Percentiles rank a stretch among this genome's conserved stretches.
These are phyloP conservation scores for Metarhizium album DNA, from an alignment of 2,329 filamentous ascomycete species.

Conservation along the genomic window DNA sequence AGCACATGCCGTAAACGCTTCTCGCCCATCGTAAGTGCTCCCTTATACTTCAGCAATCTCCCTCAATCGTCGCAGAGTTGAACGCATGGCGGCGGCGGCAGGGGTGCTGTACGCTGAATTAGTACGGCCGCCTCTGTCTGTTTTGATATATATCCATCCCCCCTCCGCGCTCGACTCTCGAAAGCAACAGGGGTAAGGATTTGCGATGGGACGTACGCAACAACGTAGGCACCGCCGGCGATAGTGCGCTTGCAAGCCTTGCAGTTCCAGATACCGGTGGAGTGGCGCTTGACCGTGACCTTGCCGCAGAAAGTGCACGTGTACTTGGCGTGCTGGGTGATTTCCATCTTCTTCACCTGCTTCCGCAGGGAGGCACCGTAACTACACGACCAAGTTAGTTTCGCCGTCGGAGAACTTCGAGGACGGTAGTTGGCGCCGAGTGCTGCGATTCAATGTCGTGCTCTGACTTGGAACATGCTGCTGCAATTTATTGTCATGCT, in stretches of 20 bases:
- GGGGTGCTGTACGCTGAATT: slow-evolving; percentile 56
- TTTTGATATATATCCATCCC: not conserved
- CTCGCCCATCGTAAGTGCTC: slow-evolving; percentile 20
- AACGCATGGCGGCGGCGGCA: slow-evolving; percentile 87
- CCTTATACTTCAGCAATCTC: slow-evolving; percentile 91
- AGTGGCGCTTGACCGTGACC: slow-evolving; percentile 81
- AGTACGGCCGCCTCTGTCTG: not conserved
- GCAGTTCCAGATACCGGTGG: slow-evolving; percentile 96
- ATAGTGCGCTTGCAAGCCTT: slow-evolving; percentile 82
- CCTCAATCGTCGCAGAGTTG: slow-evolving; percentile 91
- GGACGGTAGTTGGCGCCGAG: not conserved
- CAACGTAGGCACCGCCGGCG: slow-evolving; percentile 71
- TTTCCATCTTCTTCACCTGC: slow-evolving; percentile 97
- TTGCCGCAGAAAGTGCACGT: slow-evolving; percentile 99
- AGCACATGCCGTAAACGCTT: slow-evolving; percentile 30
- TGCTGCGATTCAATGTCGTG: too few relatives aligned
- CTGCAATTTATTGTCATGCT: not conserved
- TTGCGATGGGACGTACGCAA: slow-evolving; percentile 64
- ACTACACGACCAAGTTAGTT: slow-evolving; percentile 34
- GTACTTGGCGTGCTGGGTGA: slow-evolving; percentile 95
- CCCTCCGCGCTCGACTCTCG: not conserved
- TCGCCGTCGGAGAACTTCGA: not conserved
- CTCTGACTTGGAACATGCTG: too few relatives aligned
- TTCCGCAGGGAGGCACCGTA: slow-evolving; percentile 99
- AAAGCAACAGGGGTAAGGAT: not conserved